A percentile compares a stretch with the other conserved stretches of the same genome.
These are phyloP conservation scores for Diutina rugosa DNA, from an alignment of 1,139 yeast genomes.

Conservation along the genomic window DNA sequence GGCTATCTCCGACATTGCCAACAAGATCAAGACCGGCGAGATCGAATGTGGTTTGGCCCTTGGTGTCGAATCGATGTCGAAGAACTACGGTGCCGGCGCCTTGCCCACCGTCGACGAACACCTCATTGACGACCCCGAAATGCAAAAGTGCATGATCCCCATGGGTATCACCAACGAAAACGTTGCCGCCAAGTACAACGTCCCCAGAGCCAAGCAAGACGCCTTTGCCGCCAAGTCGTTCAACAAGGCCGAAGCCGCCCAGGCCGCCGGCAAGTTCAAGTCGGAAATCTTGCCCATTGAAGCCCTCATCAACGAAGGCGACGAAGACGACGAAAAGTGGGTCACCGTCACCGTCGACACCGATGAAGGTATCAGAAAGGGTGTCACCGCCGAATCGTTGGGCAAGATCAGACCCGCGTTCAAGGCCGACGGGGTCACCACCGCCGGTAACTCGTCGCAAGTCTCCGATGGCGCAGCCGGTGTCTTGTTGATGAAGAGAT, in stretches of 20 bases:
- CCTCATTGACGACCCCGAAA: conserved; percentile 12
- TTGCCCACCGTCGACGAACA: conserved; percentile 15
- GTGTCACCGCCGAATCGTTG: conserved; percentile 69
- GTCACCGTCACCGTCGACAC: conserved; percentile 39
- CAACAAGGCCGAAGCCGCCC: conserved; percentile 67
- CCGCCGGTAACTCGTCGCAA: conserved; percentile 95
- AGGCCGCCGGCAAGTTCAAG: conserved; percentile 56
- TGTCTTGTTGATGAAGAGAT: conserved; percentile 73
- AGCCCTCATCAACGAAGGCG: conserved; percentile 36
- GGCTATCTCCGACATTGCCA: conserved; percentile 83
- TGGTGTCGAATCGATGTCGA: conserved; percentile 90
- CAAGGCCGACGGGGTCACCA: conserved; percentile 68
- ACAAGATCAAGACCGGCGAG: conserved; percentile 77
- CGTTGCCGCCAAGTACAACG: conserved; percentile 46
- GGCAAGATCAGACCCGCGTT: conserved; percentile 81
- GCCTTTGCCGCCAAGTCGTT: conserved; percentile 81
- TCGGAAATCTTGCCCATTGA: conserved; percentile 80
- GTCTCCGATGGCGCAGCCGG: conserved; percentile 96
- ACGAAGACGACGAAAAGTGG: conserved; percentile 14
- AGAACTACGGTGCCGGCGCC: conserved; percentile 58
- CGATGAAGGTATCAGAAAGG: conserved; percentile 88
- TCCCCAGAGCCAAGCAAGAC: conserved; percentile 70
- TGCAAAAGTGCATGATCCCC: conserved; percentile 61
- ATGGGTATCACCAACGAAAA: conserved; percentile 91
- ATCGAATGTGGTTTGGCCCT: conserved; percentile 83